Evolutionary conservation across 768 basidiomycete species (phyloP), one percentile per base, ranked within the genome.

Genomic region (Agaricus bisporus): DNA sequence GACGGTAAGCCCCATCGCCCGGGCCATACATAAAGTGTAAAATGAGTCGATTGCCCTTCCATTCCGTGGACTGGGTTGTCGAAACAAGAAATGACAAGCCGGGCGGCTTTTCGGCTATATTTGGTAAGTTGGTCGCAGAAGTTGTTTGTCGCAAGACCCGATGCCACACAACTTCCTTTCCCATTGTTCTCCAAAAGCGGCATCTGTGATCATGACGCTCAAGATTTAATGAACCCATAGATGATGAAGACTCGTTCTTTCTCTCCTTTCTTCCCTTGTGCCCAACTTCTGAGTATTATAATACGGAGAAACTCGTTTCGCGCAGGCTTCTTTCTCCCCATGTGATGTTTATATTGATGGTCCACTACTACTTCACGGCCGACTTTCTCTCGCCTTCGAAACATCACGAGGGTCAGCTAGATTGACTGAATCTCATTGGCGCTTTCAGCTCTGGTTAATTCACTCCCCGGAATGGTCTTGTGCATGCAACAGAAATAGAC

Each of bases 21-120:
- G 0, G 90, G 86, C 86, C 86, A 91, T 54, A 91, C 69, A 65
- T 90, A 73, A 17, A 91, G 69, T 35, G 70, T 60, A 18, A 73
- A 35, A 20, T 41, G 41, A 32, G 50, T 8, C 10, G 49, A n/a
- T 18, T 41, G 49, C 22, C 11, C 32, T 25, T 35, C 35, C 50
- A 51, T 51, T 29, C 5, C 18, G 35, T 7, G 5, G 41, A 20
- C 28, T 41, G 38, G 25, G 26, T 22, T 22, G 26, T 17, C 20
- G 26, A 11, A 32, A 25, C 15, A 11, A 32, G 11, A 14, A 20
- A 3, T 20, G 20, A 2, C 26, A 36, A n/a, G 32, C 7, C 32
- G 32, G 11, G 8, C 32, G 4, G 32, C 2, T 32, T 7, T 32
- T 32, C 32, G 2, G 32, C 32, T 11, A 7, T 32, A 8, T 32